These are phyloP conservation scores for Penicillium subrubescens DNA, from an alignment of 495 filamentous ascomycete species.

Conservation along the genomic window DNA sequence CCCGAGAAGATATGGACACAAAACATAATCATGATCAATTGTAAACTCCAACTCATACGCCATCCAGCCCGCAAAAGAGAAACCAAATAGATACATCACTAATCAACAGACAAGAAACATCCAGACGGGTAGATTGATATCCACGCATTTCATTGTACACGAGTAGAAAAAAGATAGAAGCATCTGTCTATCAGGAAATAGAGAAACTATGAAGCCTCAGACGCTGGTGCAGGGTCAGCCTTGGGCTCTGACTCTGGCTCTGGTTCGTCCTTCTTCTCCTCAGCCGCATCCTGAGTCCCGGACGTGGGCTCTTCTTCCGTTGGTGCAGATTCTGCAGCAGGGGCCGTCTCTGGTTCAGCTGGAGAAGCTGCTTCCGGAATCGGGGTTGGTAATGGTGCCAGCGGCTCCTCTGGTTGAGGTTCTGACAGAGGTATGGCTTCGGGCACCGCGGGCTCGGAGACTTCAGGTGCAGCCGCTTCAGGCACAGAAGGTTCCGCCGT, in stretches of 20 bases:
- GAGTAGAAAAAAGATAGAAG: neutral
- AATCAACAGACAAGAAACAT: neutral
- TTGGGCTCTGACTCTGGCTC: conserved; percentile 8
- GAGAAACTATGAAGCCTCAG: conserved; percentile 4
- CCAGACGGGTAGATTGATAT: neutral
- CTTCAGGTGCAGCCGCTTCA: neutral
- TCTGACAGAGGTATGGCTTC: conserved; percentile 6
- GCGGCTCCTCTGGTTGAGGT: conserved; percentile 6
- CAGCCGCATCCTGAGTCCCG: neutral
- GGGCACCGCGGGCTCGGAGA: neutral
- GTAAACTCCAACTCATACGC: conserved; percentile 4
- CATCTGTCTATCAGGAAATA: neutral
- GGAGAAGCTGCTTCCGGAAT: neutral
- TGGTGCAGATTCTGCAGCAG: neutral
- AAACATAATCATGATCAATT: neutral
- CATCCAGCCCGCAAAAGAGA: conserved; percentile 6
- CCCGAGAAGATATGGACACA: neutral
- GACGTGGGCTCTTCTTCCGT: conserved; percentile 1
- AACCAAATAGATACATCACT: conserved; percentile 3
- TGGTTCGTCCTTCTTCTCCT: conserved; percentile 13
- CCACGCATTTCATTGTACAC: conserved; percentile 11
- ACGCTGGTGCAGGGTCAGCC: neutral
- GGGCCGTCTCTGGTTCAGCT: neutral
- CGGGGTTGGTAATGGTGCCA: conserved; percentile 7
- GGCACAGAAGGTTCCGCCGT: neutral